These are phyloP conservation scores for Pisolithus tinctorius DNA, from an alignment of 768 basidiomycete genomes.

Conservation along the genomic window DNA sequence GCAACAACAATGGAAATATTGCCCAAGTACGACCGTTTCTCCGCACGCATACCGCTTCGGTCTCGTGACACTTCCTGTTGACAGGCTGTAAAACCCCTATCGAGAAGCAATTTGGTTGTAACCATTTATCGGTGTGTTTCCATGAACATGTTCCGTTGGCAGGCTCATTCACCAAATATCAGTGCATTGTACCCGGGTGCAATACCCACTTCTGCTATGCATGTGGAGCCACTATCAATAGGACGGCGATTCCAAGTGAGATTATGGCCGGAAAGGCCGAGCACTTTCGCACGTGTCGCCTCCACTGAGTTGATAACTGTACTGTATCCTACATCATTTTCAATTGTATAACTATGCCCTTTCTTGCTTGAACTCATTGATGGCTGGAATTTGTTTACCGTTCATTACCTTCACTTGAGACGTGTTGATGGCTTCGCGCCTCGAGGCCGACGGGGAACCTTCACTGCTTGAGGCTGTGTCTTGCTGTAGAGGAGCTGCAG, in stretches of 20 bases:
- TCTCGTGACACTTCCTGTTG: neutral
- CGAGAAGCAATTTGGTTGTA: constrained; percentile 46
- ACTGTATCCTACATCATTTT: neutral
- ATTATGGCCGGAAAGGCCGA: constrained; percentile 23
- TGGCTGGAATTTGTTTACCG: too few relatives aligned
- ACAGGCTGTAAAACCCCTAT: constrained; percentile 43
- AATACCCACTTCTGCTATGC: constrained; percentile 52
- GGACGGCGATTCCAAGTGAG: constrained; percentile 28
- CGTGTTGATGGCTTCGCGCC: neutral
- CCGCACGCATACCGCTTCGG: neutral
- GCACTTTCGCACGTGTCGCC: constrained; percentile 27
- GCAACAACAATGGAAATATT: constrained; percentile 53
- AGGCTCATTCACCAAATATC: neutral
- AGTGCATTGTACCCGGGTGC: constrained; percentile 54
- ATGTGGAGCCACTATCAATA: constrained; percentile 41
- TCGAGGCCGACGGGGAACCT: neutral
- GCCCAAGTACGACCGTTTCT: constrained; percentile 39
- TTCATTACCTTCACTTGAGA: neutral
- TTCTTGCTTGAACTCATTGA: too few relatives aligned
- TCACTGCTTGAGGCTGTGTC: neutral
- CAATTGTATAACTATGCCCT: neutral
- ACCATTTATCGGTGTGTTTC: constrained; percentile 50
- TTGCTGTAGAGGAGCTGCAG: neutral
- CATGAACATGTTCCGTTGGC: neutral
- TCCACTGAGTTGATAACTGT: constrained; percentile 15